Conservation (phyloP, 805 yeast genomes). For the Grigorovia humatica region DNA sequence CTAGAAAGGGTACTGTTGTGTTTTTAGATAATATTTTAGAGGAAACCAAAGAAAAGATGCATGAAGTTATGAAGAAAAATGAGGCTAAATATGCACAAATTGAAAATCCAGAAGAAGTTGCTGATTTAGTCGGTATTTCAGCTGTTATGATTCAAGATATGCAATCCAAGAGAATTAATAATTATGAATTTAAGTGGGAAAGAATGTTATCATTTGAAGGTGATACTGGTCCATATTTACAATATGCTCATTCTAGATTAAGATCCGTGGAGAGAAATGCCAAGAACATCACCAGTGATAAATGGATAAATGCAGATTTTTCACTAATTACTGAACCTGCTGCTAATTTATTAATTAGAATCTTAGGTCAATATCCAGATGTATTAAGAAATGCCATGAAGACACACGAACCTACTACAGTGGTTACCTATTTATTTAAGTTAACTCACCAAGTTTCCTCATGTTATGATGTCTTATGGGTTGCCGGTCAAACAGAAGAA, state of each 20-base stretch:
- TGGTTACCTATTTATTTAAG: slow-evolving; percentile 85
- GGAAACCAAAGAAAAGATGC: slow-evolving; percentile 88
- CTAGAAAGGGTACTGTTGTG: slow-evolving; percentile 97
- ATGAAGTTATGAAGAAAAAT: slow-evolving; percentile 89
- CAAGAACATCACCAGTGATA: slow-evolving; percentile 33
- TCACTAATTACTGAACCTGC: slow-evolving; percentile 56
- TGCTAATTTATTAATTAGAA: slow-evolving; percentile 62
- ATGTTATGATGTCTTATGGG: slow-evolving; percentile 94
- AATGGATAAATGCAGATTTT: slow-evolving; percentile 40
- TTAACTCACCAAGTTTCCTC: slow-evolving; percentile 95
- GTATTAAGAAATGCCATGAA: slow-evolving; percentile 70
- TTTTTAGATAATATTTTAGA: slow-evolving; percentile 87
- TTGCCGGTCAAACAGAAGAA: slow-evolving; percentile 84
- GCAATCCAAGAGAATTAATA: slow-evolving; percentile 93
- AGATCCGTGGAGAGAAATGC: slow-evolving; percentile 88
- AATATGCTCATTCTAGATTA: slow-evolving; percentile 94
- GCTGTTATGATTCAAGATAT: slow-evolving; percentile 98
- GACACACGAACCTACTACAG: slow-evolving; percentile 83
- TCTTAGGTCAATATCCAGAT: slow-evolving; percentile 85
- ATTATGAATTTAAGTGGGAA: slow-evolving; percentile 93
- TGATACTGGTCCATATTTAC: slow-evolving; percentile 97
- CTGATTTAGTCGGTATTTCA: slow-evolving; percentile 89
- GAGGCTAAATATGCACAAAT: slow-evolving; percentile 85
- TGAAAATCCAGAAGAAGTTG: slow-evolving; percentile 86
- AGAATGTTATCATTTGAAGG: slow-evolving; percentile 98